phyloP scores from a whole-genome alignment of 768 basidiomycete genomes.

The Nidularia pulvinata region DNA sequence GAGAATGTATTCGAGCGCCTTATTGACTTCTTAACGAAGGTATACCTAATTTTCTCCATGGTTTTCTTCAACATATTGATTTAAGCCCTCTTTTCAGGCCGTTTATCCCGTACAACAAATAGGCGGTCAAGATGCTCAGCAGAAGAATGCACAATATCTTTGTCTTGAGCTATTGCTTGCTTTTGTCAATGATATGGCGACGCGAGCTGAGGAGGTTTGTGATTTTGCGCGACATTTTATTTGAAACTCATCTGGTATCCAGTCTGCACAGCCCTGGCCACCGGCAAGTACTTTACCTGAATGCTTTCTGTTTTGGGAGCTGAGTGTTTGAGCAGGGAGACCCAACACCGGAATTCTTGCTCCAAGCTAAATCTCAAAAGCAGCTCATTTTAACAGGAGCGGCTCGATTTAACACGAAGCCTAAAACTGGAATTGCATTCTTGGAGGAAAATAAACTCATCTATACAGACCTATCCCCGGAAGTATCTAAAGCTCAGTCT shows the following conservation, averaged over 20 bases:
- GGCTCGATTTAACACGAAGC: slow-evolving; percentile 88
- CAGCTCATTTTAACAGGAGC: slow-evolving; percentile 84
- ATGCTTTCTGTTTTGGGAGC: not conserved
- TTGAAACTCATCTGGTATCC: slow-evolving; percentile 5
- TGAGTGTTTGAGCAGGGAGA: slow-evolving; percentile 39
- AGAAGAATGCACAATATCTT: slow-evolving; percentile 80
- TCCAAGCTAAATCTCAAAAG: slow-evolving; percentile 80
- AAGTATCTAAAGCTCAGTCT: slow-evolving; percentile 57
- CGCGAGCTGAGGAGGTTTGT: slow-evolving; percentile 46
- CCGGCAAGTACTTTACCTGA: slow-evolving; percentile 38
- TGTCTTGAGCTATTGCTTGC: slow-evolving; percentile 87
- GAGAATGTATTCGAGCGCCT: slow-evolving; percentile 95
- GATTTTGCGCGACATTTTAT: slow-evolving; percentile 6
- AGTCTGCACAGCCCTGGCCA: slow-evolving; percentile 62
- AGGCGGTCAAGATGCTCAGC: slow-evolving; percentile 59
- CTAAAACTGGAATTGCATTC: slow-evolving; percentile 88
- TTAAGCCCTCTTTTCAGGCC: slow-evolving; percentile 42
- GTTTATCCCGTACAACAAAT: slow-evolving; percentile 73
- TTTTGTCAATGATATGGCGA: slow-evolving; percentile 88
- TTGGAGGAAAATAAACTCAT: slow-evolving; percentile 94
- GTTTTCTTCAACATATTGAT: no score
- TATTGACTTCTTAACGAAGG: slow-evolving; percentile 87
- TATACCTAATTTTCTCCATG: slow-evolving; percentile 17
- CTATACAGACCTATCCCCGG: slow-evolving; percentile 59
- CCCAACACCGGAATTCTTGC: slow-evolving; percentile 54